These are phyloP conservation scores for Cornus kousa DNA, from an alignment of 148 eudicot species.

Conservation along the genomic window DNA sequence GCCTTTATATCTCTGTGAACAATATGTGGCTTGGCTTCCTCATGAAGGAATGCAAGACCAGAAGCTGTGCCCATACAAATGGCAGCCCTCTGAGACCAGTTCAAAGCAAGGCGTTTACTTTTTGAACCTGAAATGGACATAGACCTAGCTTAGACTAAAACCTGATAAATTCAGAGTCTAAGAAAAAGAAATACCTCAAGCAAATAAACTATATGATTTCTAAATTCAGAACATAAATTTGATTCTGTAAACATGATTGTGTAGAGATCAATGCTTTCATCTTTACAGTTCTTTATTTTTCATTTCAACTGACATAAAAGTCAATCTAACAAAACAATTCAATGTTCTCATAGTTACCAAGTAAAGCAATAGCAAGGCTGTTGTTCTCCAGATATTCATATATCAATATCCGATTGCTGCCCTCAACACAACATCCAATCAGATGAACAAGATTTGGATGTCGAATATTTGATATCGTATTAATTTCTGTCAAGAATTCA, in stretches of 20 bases:
- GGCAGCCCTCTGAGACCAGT: slow-evolving; percentile 54
- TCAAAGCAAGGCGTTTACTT: slow-evolving; percentile 23
- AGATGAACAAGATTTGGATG: slow-evolving; percentile 60
- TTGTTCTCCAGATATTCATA: slow-evolving; percentile 54
- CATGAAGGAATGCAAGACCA: slow-evolving; percentile 69
- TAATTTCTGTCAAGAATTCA: slow-evolving; percentile 53
- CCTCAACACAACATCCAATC: slow-evolving; percentile 62
- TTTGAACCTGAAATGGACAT: slow-evolving; percentile 25
- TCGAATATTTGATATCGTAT: slow-evolving; percentile 38
- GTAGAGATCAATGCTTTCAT: background rate
- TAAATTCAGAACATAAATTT: background rate
- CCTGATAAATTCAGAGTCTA: background rate
- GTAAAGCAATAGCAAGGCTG: slow-evolving; percentile 47
- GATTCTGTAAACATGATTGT: background rate
- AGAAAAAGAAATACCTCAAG: background rate
- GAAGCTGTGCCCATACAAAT: slow-evolving; percentile 57
- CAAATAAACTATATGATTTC: background rate
- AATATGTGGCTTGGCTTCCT: slow-evolving; percentile 41
- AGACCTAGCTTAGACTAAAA: slow-evolving; percentile 5
- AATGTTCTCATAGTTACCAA: slow-evolving; percentile 24
- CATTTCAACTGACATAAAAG: background rate
- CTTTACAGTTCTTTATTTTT: background rate
- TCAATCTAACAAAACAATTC: background rate
- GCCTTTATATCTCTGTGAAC: slow-evolving; percentile 72
- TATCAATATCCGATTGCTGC: slow-evolving; percentile 33